Evolutionary conservation across 148 eudicot genomes (phyloP).

Genomic region (Pouteria glomerata): DNA sequence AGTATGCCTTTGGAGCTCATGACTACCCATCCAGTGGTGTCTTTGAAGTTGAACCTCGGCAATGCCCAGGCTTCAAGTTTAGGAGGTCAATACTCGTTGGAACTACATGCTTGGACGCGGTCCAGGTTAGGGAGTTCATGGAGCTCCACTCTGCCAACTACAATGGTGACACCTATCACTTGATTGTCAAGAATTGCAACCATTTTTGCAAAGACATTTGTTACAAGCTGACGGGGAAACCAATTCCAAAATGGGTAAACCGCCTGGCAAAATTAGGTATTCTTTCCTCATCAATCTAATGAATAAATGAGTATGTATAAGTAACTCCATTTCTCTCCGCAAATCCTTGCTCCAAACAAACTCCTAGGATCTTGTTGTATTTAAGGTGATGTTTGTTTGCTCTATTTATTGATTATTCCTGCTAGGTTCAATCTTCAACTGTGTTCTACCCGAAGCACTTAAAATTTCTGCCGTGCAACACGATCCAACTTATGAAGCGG

Average conservation of each 20-base stretch:
- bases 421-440: conserved; percentile 71
- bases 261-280: conserved; percentile 82
- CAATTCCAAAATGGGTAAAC: conserved; percentile 85
- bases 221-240: conserved; percentile 62
- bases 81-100: conserved; percentile 74
- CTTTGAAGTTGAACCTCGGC: conserved; percentile 87
- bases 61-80: conserved; percentile 89
- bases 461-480: conserved; percentile 54
- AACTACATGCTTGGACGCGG: conserved; percentile 56
- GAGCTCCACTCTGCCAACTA: conserved; percentile 65
- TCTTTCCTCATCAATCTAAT: conserved; percentile 1
- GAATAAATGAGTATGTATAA: not conserved
- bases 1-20: conserved; percentile 96
- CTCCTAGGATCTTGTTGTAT: no score
- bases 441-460: conserved; percentile 70
- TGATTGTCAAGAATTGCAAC: conserved; percentile 83
- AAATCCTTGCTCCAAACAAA: no score
- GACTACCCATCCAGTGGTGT: conserved; percentile 82
- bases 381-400: not conserved
- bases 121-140: conserved; percentile 76
- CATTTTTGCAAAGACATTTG: conserved; percentile 89
- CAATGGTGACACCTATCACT: conserved; percentile 83
- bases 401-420: not conserved
- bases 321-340: no score
- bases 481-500: conserved; percentile 39